These are phyloP conservation scores for Mrakia blollopis DNA, from an alignment of 768 basidiomycete genomes.

Conservation along the genomic window DNA sequence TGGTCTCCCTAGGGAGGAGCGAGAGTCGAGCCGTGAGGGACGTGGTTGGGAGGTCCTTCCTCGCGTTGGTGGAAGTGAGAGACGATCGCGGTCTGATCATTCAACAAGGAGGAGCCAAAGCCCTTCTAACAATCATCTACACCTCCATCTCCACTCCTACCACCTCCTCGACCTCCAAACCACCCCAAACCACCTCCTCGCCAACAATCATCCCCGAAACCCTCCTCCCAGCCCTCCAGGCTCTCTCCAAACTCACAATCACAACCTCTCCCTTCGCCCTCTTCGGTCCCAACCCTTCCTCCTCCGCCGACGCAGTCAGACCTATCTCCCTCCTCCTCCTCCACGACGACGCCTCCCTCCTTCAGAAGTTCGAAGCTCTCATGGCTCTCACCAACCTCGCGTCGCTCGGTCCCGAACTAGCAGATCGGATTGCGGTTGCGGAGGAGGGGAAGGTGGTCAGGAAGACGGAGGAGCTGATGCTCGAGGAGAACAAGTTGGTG, in stretches of 20 bases:
- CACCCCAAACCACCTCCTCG: background rate
- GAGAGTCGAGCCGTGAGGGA: constrained; percentile 64
- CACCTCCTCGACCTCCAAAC: background rate
- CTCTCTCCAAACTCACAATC: constrained; percentile 85
- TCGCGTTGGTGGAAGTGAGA: constrained; percentile 71
- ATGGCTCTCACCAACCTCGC: constrained; percentile 97
- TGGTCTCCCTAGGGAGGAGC: constrained; percentile 55
- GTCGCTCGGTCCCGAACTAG: constrained; percentile 63
- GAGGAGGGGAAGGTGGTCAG: constrained; percentile 48
- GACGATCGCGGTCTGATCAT: constrained; percentile 70
- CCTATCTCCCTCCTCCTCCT: constrained; percentile 71
- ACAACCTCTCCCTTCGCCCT: constrained; percentile 85
- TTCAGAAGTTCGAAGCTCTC: constrained; percentile 85
- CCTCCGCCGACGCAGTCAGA: constrained; percentile 65
- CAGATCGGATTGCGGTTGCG: constrained; percentile 59
- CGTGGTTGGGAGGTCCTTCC: constrained; percentile 57
- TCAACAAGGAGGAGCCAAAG: constrained; percentile 69
- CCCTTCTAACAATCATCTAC: background rate
- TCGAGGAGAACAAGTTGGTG: constrained; percentile 73
- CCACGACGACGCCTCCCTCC: constrained; percentile 60
- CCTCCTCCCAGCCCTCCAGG: constrained; percentile 61
- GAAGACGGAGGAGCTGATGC: constrained; percentile 39
- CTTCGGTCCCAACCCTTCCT: constrained; percentile 73
- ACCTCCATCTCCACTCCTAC: background rate
- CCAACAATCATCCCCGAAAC: constrained; percentile 9